A percentile compares a stretch with the other conserved stretches of the same genome.
Evolutionary conservation across 345 rosid genomes (phyloP).

Genomic region (Citrus mangshanensis): DNA sequence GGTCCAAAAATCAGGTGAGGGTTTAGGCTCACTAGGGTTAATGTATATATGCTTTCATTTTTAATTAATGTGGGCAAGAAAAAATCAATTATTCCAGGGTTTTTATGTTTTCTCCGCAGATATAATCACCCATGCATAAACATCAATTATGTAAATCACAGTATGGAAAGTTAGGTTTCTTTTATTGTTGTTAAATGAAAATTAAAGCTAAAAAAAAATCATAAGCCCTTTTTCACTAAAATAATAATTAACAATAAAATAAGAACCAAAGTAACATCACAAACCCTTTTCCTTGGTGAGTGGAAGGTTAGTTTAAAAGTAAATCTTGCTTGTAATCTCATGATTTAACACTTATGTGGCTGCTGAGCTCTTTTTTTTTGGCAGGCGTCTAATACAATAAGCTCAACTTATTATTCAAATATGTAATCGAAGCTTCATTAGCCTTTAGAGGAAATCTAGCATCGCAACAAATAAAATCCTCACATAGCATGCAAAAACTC

Average conservation of each 20-base stretch:
- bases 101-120: background rate
- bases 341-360: constrained; percentile 25
- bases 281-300: constrained; percentile 19
- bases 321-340: constrained; percentile 29
- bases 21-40: background rate
- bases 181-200: constrained; percentile 12
- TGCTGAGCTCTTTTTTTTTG: constrained; percentile 46
- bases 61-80: background rate
- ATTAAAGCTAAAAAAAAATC: background rate
- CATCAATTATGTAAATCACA: background rate
- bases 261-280: background rate
- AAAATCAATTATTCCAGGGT: background rate
- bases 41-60: background rate
- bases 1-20: background rate
- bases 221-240: background rate
- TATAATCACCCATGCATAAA: background rate
- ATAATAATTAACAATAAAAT: background rate
- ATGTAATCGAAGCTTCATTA: background rate
- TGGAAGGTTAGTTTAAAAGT: constrained; percentile 46
- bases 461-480: background rate
- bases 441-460: background rate
- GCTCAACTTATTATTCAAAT: background rate
- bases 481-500: background rate
- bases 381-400: constrained; percentile 11
- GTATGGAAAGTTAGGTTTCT: constrained; percentile 23